phyloP scores from a whole-genome alignment of 768 basidiomycete species.

The Boletus vinaceobasis region DNA sequence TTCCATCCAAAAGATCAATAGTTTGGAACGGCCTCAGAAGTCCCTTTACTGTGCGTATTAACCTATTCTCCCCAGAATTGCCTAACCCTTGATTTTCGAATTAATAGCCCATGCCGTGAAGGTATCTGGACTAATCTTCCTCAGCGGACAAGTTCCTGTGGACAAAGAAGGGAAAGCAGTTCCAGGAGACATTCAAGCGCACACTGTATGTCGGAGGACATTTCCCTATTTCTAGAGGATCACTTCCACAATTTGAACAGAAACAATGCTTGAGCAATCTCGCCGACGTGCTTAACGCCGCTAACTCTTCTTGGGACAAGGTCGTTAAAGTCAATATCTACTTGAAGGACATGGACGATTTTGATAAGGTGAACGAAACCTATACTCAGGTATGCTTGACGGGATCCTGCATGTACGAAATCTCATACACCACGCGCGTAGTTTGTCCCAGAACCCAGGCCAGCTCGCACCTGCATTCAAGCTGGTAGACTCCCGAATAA shows the following conservation, averaged over 20 bases:
- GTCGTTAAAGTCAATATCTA: constrained; percentile 58
- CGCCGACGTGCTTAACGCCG: constrained; percentile 48
- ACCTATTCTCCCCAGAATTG: not conserved
- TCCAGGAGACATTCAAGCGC: constrained; percentile 54
- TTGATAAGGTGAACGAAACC: constrained; percentile 52
- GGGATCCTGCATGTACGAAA: not conserved
- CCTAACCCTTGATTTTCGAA: not conserved
- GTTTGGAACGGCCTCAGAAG: constrained; percentile 37
- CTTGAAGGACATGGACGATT: constrained; percentile 59
- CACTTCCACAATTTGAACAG: constrained; percentile 28
- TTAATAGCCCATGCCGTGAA: constrained; percentile 53
- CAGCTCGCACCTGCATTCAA: constrained; percentile 74
- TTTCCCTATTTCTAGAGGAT: not conserved
- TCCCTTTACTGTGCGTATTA: constrained; percentile 11
- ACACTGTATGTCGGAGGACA: constrained; percentile 43
- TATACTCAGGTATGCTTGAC: constrained; percentile 46
- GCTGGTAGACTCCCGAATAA: constrained; percentile 65
- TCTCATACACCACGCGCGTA: constrained; percentile 13
- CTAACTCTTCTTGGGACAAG: constrained; percentile 60
- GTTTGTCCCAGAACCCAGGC: constrained; percentile 57
- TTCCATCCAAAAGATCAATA: constrained; percentile 55
- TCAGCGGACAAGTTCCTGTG: constrained; percentile 58
- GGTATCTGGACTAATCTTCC: constrained; percentile 54
- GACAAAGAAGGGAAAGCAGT: constrained; percentile 48
- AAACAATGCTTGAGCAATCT: constrained; percentile 57